Percentiles rank a stretch among this genome's conserved stretches.
Conservation (phyloP, 2,329 filamentous ascomycete species). For the Aspergillus tanneri region DNA sequence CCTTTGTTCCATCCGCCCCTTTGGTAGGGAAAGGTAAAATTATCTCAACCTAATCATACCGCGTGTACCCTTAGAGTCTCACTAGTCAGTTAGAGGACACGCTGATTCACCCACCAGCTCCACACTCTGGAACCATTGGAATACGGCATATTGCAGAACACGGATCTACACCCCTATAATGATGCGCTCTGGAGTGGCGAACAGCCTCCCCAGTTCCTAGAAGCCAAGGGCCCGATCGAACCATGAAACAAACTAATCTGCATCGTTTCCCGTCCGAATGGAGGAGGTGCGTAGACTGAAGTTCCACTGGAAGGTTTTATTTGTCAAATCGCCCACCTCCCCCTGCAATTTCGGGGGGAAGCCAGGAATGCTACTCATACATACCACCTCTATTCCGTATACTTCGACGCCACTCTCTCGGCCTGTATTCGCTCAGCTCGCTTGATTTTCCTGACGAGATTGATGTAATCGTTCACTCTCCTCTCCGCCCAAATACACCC, state of each 20-base stretch:
- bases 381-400: slow-evolving; percentile 12
- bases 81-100: no score
- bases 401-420: slow-evolving; percentile 23
- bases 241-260: background rate
- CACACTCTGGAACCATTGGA: no score
- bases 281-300: background rate
- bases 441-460: slow-evolving; percentile 42
- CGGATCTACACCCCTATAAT: no score
- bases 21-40: no score
- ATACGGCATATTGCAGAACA: no score
- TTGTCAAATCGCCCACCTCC: background rate
- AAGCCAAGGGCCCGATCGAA: background rate
- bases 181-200: no score
- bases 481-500: slow-evolving; percentile 51
- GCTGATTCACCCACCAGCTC: no score
- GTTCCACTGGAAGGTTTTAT: background rate
- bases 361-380: background rate
- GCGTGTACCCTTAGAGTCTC: no score
- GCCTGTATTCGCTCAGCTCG: slow-evolving; percentile 41
- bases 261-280: background rate
- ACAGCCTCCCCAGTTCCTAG: no score
- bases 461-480: slow-evolving; percentile 47
- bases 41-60: no score
- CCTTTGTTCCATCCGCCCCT: no score
- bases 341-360: background rate